These are phyloP conservation scores for Candida manassasensis DNA, from an alignment of 805 yeast species.

Conservation along the genomic window DNA sequence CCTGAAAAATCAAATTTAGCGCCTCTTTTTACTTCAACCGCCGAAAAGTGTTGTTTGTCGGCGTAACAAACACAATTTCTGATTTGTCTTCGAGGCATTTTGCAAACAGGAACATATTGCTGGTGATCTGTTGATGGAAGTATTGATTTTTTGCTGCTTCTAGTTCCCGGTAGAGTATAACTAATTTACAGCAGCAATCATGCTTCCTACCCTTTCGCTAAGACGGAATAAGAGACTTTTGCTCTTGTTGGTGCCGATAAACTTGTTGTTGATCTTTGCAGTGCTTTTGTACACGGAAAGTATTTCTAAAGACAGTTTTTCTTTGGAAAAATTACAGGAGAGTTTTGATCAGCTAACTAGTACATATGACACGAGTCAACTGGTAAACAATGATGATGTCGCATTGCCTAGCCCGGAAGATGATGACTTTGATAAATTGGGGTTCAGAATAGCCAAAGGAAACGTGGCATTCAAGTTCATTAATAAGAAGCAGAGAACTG, in stretches of 20 bases:
- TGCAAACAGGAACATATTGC: no score
- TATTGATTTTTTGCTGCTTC: no score
- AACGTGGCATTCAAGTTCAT: constrained; percentile 31
- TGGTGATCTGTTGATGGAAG: no score
- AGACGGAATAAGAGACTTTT: neutral
- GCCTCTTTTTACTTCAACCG: no score
- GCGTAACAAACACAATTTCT: no score
- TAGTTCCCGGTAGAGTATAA: no score
- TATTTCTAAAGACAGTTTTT: neutral
- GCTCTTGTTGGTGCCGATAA: neutral
- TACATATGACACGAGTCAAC: neutral
- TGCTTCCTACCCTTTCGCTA: neutral
- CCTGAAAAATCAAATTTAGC: no score
- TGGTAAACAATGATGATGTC: no score
- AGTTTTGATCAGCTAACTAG: neutral
- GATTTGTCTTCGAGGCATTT: no score
- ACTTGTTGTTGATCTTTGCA: neutral
- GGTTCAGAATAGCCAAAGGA: constrained; percentile 17
- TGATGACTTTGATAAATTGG: constrained; percentile 7
- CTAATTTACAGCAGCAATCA: neutral
- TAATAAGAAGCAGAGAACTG: constrained; percentile 23
- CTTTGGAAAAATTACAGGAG: neutral
- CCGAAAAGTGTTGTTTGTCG: no score
- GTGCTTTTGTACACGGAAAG: neutral
- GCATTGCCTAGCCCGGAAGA: neutral